Base-by-base conservation (phyloP, 108 stramenopile species). In the Skeletonema marinoi region DNA sequence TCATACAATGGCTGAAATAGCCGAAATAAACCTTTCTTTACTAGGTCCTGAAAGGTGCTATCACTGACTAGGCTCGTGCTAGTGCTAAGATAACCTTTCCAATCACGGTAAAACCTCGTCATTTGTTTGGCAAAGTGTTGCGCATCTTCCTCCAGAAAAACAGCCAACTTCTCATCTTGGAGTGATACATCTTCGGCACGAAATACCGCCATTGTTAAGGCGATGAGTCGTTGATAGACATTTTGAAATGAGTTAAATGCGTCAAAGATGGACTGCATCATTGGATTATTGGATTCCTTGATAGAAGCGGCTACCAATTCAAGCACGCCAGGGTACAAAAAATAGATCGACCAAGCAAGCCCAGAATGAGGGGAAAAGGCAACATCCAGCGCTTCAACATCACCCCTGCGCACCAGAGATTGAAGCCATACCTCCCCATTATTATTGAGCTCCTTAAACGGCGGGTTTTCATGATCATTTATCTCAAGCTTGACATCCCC, bases 371-470 rank as follows among this genome's bases (percentile, higher is more conserved):
- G 30, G 29, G 70, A 70, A 11, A 70, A 10, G 0, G 70, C 59
- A 17, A 33, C n/a, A 60, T 70, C 70, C 4, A 70, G 39, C 44
- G 70, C 56, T 70, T 36, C 60, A 8, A 44, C 38, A 17, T 70
- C 58, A 4, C 58, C 70, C 21, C 58, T 70, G 0, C 38, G 32
- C 17, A 70, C 70, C 36, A 70, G 21, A 33, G 56, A 32, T 33
- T 70, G 41, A 60, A 70, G 70, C 70, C 70, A 70, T 3, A 36
- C 19, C 59, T 70, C 32, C 17, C 70, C 70, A 8, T 59, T 36
- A 25, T 35, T 21, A 17, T 70, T 70, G n/a, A 60, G 13, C 12
- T 25, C 70, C 17, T 32, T 8, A n/a, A 12, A 19, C 41, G 10
- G 25, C 31, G n/a, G 25, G 10, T 35, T 51, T 13, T 5, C 6